Base-by-base conservation (phyloP, 805 yeast species). In the Hemisphaericaspora nanyangensis region DNA sequence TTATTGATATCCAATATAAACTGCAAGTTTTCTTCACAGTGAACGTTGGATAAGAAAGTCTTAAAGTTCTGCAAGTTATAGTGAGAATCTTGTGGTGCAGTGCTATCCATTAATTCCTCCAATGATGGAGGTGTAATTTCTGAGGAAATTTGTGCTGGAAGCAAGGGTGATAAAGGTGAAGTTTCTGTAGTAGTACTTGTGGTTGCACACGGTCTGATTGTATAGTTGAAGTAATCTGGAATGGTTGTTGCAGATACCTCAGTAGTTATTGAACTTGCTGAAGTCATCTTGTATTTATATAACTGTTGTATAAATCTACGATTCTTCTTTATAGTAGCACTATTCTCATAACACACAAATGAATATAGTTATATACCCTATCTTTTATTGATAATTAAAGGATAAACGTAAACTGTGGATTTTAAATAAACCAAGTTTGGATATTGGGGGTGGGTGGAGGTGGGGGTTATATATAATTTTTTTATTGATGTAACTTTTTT, bases 21-120 rank as follows among this genome's bases (percentile, higher is more conserved):
- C 29, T 42, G 33, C 13, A 38, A 27, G 12, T 42, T 42, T 27
- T 42, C 46, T 11, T 34, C 25, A 24, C 46, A 36, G 31, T 42
- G 46, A 13, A 38, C 34, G 5, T 42, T 34, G 10, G 10, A n/a
- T 17, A 42, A 27, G 30, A 38, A 42, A 16, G 18, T 34, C 13
- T 26, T 20, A 28, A 38, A 38, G 8, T 32, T 25, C 12, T 6
- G 22, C 6, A 32, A 10, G 19, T 24, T 38, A 28, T 12, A 33
- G 22, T 31, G 15, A 7, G 34, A 29, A 15, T 38, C 27, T 17
- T 27, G 25, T 16, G 28, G 20, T 6, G 17, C 31, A n/a, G 12
- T 8, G 10, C 24, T 17, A 31, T 37, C 29, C 13, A 40, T n/a
- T 13, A 37, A 17, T 17, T 36, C 40, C 20, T 40, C 37, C 6